Evolutionary conservation across 139 green algal species (phyloP).

Genomic region (Parachlorella kessleri): DNA sequence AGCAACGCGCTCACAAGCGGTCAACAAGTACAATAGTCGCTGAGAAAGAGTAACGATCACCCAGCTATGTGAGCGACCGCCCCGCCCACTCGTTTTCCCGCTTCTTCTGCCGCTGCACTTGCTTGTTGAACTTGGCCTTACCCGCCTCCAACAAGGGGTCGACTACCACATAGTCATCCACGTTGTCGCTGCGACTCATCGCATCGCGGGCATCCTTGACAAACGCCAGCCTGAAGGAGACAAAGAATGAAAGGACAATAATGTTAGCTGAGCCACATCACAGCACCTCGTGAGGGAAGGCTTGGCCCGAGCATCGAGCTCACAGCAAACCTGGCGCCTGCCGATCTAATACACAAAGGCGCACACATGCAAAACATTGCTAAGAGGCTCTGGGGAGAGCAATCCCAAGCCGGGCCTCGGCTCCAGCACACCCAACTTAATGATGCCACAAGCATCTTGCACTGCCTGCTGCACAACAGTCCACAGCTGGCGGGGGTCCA

Average conservation of each 20-base stretch:
- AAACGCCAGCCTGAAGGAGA: conserved; percentile 45
- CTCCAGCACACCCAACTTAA: too few species aligned
- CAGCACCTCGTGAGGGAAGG: too few species aligned
- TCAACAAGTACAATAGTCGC: too few species aligned
- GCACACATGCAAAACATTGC: too few species aligned
- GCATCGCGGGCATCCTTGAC: conserved; percentile 46
- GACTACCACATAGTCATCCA: conserved; percentile 81
- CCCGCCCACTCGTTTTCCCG: conserved; percentile 67
- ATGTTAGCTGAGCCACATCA: too few species aligned
- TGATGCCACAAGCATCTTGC: too few species aligned
- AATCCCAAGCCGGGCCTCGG: background rate
- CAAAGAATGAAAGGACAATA: too few species aligned
- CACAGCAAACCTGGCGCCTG: too few species aligned
- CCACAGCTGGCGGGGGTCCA: conserved; percentile 14
- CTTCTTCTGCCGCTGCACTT: conserved; percentile 63
- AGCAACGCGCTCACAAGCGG: too few species aligned
- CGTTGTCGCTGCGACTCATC: conserved; percentile 59
- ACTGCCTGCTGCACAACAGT: conserved; percentile 1
- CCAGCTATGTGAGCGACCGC: background rate
- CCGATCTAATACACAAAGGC: too few species aligned
- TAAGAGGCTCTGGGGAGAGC: background rate
- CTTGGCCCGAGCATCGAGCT: too few species aligned
- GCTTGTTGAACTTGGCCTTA: conserved; percentile 80
- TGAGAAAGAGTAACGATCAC: too few species aligned
- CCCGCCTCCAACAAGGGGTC: conserved; percentile 77